A percentile compares a stretch with the other conserved stretches of the same genome.
Evolutionary conservation across 2,329 filamentous ascomycete species (phyloP).

Genomic region (Alternaria sp.): DNA sequence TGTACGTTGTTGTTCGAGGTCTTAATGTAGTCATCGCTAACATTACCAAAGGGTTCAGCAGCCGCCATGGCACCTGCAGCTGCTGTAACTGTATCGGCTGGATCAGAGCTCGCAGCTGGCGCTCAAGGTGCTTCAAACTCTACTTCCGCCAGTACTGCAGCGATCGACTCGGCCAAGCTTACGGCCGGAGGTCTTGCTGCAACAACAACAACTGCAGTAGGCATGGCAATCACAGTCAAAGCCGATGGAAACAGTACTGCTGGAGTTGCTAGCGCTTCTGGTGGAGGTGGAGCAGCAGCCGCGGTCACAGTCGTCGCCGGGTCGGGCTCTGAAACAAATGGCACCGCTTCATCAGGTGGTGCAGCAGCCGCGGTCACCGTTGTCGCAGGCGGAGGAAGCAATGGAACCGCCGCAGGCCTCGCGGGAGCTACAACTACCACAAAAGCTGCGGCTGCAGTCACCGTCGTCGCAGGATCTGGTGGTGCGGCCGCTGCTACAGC

Average conservation of each 20-base stretch:
- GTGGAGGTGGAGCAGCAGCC: slow-evolving; percentile 1
- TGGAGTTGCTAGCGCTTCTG: slow-evolving; percentile 1
- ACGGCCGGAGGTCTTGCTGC: slow-evolving; percentile 28
- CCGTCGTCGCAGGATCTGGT: slow-evolving; percentile 2
- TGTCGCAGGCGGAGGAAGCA: slow-evolving; percentile 19
- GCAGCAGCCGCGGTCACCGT: slow-evolving; percentile 17
- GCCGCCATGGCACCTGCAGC: neutral
- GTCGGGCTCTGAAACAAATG: slow-evolving; percentile 12
- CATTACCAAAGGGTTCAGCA: neutral
- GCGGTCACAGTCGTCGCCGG: slow-evolving; percentile 30
- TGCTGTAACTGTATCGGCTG: slow-evolving; percentile 22
- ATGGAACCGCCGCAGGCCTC: slow-evolving; percentile 11
- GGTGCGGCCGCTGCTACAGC: slow-evolving; percentile 9
- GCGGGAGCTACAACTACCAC: slow-evolving; percentile 19
- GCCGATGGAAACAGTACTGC: slow-evolving; percentile 11
- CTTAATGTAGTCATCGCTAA: neutral
- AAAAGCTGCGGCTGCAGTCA: slow-evolving; percentile 8
- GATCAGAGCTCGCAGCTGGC: slow-evolving; percentile 15
- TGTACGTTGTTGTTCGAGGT: slow-evolving; percentile 13
- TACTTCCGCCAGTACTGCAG: slow-evolving; percentile 12
- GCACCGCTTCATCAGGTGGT: neutral
- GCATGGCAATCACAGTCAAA: slow-evolving; percentile 24
- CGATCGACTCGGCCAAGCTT: slow-evolving; percentile 29
- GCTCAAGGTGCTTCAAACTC: slow-evolving; percentile 12
- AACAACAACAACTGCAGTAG: slow-evolving; percentile 24